Evolutionary conservation across 257 asterid genomes (phyloP).

Genomic region (Solanum pimpinellifolium): DNA sequence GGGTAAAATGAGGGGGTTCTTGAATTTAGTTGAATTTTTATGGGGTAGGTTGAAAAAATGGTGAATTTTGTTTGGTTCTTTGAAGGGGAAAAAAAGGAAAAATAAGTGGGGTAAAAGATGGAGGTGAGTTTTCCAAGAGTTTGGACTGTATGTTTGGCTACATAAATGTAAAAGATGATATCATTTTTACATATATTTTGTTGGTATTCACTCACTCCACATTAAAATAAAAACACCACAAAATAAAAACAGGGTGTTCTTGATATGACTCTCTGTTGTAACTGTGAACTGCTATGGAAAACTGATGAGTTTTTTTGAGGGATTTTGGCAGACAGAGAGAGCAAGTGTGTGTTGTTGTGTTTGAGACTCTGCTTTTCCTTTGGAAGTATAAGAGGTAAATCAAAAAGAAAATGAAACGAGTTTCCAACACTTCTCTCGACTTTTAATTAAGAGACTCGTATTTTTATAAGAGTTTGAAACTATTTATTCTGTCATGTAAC

Average conservation of each 20-base stretch:
- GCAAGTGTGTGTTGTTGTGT: background rate
- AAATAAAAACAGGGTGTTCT: background rate
- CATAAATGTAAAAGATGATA: conserved; percentile 6
- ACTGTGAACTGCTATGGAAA: background rate
- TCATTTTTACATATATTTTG: background rate
- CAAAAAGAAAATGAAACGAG: background rate
- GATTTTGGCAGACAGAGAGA: background rate
- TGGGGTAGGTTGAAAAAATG: background rate
- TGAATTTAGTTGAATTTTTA: conserved; percentile 2
- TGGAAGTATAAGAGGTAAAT: background rate
- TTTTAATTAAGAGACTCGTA: background rate
- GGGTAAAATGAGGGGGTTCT: background rate
- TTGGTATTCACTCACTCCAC: background rate
- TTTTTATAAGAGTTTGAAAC: accelerated
- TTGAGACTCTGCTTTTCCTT: background rate
- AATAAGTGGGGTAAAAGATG: conserved; percentile 1
- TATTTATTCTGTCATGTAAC: accelerated
- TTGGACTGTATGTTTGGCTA: conserved; percentile 21
- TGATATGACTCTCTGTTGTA: background rate
- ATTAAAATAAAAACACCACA: background rate
- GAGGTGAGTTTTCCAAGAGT: conserved; percentile 11
- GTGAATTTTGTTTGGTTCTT: conserved; percentile 13
- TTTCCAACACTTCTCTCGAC: too few relatives aligned
- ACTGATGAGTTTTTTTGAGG: background rate
- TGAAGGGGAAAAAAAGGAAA: background rate